phyloP scores from a whole-genome alignment of 2,329 filamentous ascomycete genomes.

The Fusarium drepaniforme region DNA sequence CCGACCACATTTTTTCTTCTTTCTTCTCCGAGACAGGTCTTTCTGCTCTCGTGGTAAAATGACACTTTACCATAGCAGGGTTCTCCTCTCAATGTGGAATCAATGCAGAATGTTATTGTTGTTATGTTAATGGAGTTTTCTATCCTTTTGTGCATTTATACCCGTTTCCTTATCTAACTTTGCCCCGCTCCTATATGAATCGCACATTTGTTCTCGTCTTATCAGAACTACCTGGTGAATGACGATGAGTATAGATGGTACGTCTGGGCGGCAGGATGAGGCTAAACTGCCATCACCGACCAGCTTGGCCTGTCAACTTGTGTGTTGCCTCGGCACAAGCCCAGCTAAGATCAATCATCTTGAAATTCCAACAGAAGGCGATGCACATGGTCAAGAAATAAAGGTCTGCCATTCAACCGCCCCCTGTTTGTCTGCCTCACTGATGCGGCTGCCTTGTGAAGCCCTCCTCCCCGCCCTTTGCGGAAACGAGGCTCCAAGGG shows the following conservation, averaged over 20 bases:
- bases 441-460: slow-evolving; percentile 10
- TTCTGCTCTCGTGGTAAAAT: too few relatives aligned
- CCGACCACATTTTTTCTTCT: not conserved
- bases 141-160: too few relatives aligned
- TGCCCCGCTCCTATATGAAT: not conserved
- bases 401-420: not conserved
- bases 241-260: not conserved
- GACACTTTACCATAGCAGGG: too few relatives aligned
- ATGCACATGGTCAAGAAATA: not conserved
- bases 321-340: slow-evolving; percentile 24
- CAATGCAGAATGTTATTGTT: too few relatives aligned
- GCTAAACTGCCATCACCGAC: slow-evolving; percentile 14
- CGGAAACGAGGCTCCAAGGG: slow-evolving; percentile 27
- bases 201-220: not conserved
- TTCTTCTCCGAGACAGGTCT: not conserved
- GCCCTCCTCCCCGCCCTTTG: not conserved
- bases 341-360: slow-evolving; percentile 13
- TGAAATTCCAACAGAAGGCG: not conserved
- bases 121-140: too few relatives aligned
- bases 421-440: slow-evolving; percentile 17
- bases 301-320: not conserved
- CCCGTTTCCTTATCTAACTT: not conserved
- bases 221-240: not conserved
- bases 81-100: too few relatives aligned
- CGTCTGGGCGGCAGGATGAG: slow-evolving; percentile 8